Base-by-base conservation (phyloP, 805 yeast genomes). In the Wickerhamomyces canadensis region DNA sequence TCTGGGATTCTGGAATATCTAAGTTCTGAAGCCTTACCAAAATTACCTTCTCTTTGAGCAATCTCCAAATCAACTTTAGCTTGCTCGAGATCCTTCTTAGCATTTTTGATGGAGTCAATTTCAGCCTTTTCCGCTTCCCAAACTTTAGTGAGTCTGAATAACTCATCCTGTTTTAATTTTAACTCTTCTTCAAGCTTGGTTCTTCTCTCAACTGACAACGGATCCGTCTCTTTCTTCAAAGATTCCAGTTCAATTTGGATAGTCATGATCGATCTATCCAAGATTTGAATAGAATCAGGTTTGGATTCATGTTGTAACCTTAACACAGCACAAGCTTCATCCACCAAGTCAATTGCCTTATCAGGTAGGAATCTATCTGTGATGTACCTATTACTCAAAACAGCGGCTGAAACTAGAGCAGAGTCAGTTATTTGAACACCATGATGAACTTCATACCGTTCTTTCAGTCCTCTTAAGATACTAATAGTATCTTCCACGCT, bases 301-400 rank as follows among this genome's bases (percentile, higher is more conserved):
- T 86, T 87, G 4, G 98, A 91, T 60, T 93, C 98, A 64, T 98
- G 79, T 4, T 96, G 96, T 36, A 93, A 98, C 1, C 98, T 98
- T 30, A 93, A 98, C 38, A 94, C 75, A 3, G 98, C 98, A 31
- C 97, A 94, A 6, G 96, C 75, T 59, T 91, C 96, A 67, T 91
- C 98, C 47, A 91, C 87, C 51, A 91, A 70, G 62, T 91, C 98
- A 40, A 91, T 93, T 1, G 98, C 98, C 19, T 96, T 86, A 60
- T 91, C 98, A 9, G 98, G 98, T 49, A 93, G 70, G 60, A 89
- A 84, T 65, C 98, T 80, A 69, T 89, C 91, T n/a, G 98, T 94
- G 50, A 91, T 72, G 57, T 91, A 91, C 49, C 98, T 76, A 35
- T 94, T 84, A 19, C 98, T 98, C 52, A 91, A 67, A 60, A 85